Evolutionary conservation across 345 rosid species (phyloP), one percentile per base, ranked within the genome.

Genomic region (Populus pruinosa): DNA sequence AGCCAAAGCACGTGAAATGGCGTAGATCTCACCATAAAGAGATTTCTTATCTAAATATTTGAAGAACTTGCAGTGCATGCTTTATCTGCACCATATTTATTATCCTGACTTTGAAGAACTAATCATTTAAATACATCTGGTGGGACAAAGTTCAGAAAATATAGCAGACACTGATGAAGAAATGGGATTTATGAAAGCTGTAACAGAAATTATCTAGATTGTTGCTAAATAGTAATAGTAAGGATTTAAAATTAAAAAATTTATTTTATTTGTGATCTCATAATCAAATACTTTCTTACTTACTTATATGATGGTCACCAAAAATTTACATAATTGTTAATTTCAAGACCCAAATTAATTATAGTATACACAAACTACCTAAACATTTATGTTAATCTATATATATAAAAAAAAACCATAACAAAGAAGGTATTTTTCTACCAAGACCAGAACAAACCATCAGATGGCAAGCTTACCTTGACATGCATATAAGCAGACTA

Each of bases 1-100:
- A 71, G 91, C 97, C 86, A 91, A 79, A 33, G 92, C 90, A 35
- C 78, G 80, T 3, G 95, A 89, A 73, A 91, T 87, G 71, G 90
- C 91, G 67, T 87, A 87, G 86, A 92, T 88, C 88, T 92, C 95
- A 83, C 61, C 77, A 77, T 29, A 21, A 67, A 18, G 56, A 56
- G 56, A 79, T 25, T 36, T 72, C 27, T 27, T 23, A 10, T 73
- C 21, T 16, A 27, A 8, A 63, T 23, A 41, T 25, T 71, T 74
- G 50, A 72, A 75, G 70, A 29, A 47, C 29, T 44, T 65, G 20
- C 53, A 49, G 36, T 53, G 77, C 67, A 38, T 56, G 63, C 18
- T 41, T 25, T 47, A 21, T 59, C 63, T 3, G 63, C 63, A 59
- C 63, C 63, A 1, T 10, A 8, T 59, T 20, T 21, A 55, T 55